Evolutionary conservation across 2,329 filamentous ascomycete genomes (phyloP), one percentile per base, ranked within the genome.

Genomic region (Dactylellina drechsleri): DNA sequence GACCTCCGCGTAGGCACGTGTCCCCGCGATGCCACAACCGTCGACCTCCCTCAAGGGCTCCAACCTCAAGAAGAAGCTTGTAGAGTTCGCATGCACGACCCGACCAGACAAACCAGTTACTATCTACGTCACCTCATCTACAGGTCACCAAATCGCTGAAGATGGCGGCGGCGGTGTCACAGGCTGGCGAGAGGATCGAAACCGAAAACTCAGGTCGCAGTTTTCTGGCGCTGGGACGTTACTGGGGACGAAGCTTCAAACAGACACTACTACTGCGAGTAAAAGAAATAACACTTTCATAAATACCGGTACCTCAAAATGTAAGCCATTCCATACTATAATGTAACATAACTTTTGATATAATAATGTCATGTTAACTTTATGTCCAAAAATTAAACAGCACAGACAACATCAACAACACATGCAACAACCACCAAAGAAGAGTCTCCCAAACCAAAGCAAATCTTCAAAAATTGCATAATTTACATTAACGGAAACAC

Each of bases 401-500:
- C 23, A 4, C 45, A 52, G 57, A 36, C 54, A 49, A 72, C 65
- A 66, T 45, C 65, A 26, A 67, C 64, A 68, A 68, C 62, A 57
- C 66, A 75, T 23, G n/a, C 65, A 28, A 26, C 59, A n/a, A 49
- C 47, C 15, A 18, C 43, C 23, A 16, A 18, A 7, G 26, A 58
- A 15, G 15, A 57, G 23, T 40, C 62, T 52, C 53, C 52, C 12
- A 60, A 67, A 16, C 56, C 76, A 12, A 70, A 66, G 76, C 79
- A 83, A 54, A 86, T 96, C 62, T 93, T 97, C 80, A 83, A 87
- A 52, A 87, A 89, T 15, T 85, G 93, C 20, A 89, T 87, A 60
- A 86, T 97, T 79, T 95, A 94, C 83, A 87, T 97, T 82, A 97
- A 97, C 82, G 93, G 93, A 75, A 75, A 75, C 16, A 93, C 91